Base-by-base conservation (phyloP, 2,329 filamentous ascomycete genomes). In the Tolypocladium album region DNA sequence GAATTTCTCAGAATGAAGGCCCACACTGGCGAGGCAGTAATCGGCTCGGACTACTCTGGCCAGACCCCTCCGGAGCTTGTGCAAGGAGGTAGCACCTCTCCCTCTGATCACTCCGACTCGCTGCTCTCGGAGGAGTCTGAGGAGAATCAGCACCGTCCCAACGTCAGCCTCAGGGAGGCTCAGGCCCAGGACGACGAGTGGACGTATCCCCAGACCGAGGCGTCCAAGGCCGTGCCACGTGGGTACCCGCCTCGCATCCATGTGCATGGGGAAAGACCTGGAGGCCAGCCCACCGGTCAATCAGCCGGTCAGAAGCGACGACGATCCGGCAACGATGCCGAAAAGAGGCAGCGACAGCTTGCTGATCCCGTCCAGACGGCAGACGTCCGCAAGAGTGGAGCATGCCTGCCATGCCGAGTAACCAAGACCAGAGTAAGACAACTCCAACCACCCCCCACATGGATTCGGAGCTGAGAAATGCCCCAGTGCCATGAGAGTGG, bases 331-430 rank as follows among this genome's bases (percentile, higher is more conserved):
- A 67, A 69, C 58, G 66, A 66, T 45, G 61, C 69, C 52, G 72
- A 75, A 43, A 75, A 69, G 66, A 74, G 72, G 61, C 69, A 67
- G 58, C 68, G 74, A 56, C 72, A 75, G 59, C 68, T 76, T 34
- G 67, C 67, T 59, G 70, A 76, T 63, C 74, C 72, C 50, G 72
- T 76, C 61, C 74, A 79, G 68, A 80, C 79, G 52, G 78, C 77
- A 58, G 74, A 75, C 59, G 78, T 82, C 59, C 78, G 79, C 64
- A 77, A 78, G 66, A 72, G 71, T 65, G 76, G 76, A 61, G 78
- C 79, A 40, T 82, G 79, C 64, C 71, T 77, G 59, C 75, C 74
- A 60, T 82, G 79, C 68, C 78, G 75, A 64, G 72, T 77, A 62
- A 74, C 73, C 64, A 81, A 79, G 71, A 75, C 76, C 65, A 69